Percentiles rank a stretch among this genome's conserved stretches.
These are phyloP conservation scores for Alloteropsis semialata DNA, from an alignment of 176 grass and related monocot genomes.

Conservation along the genomic window DNA sequence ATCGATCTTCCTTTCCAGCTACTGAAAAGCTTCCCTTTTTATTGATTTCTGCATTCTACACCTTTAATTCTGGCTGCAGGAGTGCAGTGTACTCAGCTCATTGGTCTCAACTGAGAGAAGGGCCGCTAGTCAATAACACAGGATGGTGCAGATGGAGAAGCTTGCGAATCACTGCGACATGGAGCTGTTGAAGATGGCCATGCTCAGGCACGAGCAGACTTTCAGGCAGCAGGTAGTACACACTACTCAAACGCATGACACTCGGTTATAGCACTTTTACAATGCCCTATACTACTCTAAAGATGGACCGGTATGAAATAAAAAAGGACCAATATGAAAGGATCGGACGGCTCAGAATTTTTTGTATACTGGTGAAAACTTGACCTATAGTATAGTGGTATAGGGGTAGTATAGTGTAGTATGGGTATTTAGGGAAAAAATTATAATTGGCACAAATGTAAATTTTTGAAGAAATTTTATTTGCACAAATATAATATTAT, in stretches of 20 bases:
- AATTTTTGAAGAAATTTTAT: too few relatives aligned
- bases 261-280: too few relatives aligned
- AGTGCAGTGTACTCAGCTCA: neutral
- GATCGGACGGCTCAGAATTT: too few relatives aligned
- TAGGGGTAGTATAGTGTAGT: too few relatives aligned
- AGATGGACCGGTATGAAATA: too few relatives aligned
- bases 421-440: too few relatives aligned
- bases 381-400: too few relatives aligned
- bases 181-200: slow-evolving; percentile 70
- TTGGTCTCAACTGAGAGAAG: neutral
- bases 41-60: neutral
- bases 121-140: neutral
- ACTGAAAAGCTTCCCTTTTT: neutral
- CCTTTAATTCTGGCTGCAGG: neutral
- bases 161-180: slow-evolving; percentile 53
- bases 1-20: neutral
- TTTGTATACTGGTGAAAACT: too few relatives aligned
- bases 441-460: too few relatives aligned
- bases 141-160: slow-evolving; percentile 49
- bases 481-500: too few relatives aligned
- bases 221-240: slow-evolving; percentile 62
- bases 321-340: too few relatives aligned
- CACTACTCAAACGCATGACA: neutral
- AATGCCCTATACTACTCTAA: too few relatives aligned
- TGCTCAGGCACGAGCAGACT: slow-evolving; percentile 74